A percentile compares a stretch with the other conserved stretches of the same genome.
phyloP scores from a whole-genome alignment of 768 basidiomycete genomes.

The Lyophyllum atratum region DNA sequence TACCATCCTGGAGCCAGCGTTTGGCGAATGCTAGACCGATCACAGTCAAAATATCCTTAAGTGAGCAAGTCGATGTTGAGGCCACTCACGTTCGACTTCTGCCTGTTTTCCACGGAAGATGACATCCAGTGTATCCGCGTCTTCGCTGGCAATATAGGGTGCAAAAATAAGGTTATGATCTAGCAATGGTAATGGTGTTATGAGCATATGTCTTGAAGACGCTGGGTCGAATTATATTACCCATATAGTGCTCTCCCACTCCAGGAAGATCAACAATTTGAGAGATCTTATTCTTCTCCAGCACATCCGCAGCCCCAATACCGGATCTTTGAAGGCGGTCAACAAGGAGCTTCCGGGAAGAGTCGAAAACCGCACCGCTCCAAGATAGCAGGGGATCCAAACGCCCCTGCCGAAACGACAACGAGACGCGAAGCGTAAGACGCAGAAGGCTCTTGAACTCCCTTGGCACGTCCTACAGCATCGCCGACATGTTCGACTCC shows the following conservation, averaged over 20 bases:
- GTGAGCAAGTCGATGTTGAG: neutral
- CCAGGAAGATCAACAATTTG: constrained; percentile 66
- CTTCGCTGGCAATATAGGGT: constrained; percentile 45
- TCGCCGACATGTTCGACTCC: constrained; percentile 56
- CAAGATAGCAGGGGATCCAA: constrained; percentile 57
- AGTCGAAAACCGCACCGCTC: constrained; percentile 37
- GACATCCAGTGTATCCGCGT: constrained; percentile 50
- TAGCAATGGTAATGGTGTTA: constrained; percentile 13
- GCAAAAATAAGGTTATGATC: constrained; percentile 41
- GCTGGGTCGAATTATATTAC: constrained; percentile 25
- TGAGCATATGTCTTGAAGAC: neutral
- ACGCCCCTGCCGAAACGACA: constrained; percentile 52
- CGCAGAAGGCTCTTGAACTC: constrained; percentile 17
- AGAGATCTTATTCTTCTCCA: constrained; percentile 49
- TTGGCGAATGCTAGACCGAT: constrained; percentile 12
- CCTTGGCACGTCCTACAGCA: constrained; percentile 24
- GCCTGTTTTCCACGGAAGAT: constrained; percentile 42
- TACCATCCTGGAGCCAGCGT: constrained; percentile 17
- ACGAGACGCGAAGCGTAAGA: constrained; percentile 46
- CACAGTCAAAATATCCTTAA: neutral
- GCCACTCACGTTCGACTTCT: constrained; percentile 41
- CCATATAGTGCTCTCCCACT: constrained; percentile 72
- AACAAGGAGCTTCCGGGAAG: neutral
- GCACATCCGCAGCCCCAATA: constrained; percentile 55
- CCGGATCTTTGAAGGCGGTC: constrained; percentile 45